These are phyloP conservation scores for Fusarium hostae DNA, from an alignment of 2,329 filamentous ascomycete genomes.

Conservation along the genomic window DNA sequence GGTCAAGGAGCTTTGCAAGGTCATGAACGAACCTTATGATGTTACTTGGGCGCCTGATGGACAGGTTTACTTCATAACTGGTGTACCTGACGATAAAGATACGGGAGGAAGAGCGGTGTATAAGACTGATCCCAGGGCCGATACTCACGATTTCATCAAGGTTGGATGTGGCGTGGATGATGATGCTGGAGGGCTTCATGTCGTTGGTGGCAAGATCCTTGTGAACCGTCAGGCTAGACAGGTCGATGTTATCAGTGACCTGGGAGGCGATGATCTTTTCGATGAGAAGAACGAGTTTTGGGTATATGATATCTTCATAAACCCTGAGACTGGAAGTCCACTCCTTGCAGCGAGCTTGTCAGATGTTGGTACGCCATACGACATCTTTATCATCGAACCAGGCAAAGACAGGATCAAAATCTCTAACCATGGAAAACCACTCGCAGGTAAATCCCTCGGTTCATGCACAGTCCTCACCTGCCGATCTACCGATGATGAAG, in stretches of 20 bases:
- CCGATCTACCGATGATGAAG: slow-evolving; percentile 18
- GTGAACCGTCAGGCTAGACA: slow-evolving; percentile 8
- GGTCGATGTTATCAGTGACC: slow-evolving; percentile 11
- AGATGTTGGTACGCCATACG: slow-evolving; percentile 23
- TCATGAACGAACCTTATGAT: slow-evolving; percentile 4
- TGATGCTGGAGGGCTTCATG: slow-evolving; percentile 14
- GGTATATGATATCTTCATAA: slow-evolving; percentile 25
- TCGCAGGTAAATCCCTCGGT: not conserved
- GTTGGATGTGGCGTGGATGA: slow-evolving; percentile 27
- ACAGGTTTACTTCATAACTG: slow-evolving; percentile 29
- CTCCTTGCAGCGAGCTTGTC: slow-evolving; percentile 36
- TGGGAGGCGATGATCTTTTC: slow-evolving; percentile 20
- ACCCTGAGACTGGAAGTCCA: not conserved
- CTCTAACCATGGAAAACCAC: slow-evolving; percentile 11
- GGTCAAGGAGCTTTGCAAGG: slow-evolving; percentile 7
- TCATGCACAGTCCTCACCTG: slow-evolving; percentile 15
- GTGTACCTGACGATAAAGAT: slow-evolving; percentile 3
- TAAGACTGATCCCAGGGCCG: not conserved
- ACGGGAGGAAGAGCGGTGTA: slow-evolving; percentile 23
- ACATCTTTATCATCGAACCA: slow-evolving; percentile 8
- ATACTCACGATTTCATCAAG: not conserved
- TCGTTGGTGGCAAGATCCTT: slow-evolving; percentile 14
- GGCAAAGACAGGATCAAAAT: slow-evolving; percentile 5
- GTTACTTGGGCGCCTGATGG: slow-evolving; percentile 31
- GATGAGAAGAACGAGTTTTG: slow-evolving; percentile 9